Evolutionary conservation across 192 early-diverging fungal genomes (phyloP).

Genomic region (Coemansia sp.): DNA sequence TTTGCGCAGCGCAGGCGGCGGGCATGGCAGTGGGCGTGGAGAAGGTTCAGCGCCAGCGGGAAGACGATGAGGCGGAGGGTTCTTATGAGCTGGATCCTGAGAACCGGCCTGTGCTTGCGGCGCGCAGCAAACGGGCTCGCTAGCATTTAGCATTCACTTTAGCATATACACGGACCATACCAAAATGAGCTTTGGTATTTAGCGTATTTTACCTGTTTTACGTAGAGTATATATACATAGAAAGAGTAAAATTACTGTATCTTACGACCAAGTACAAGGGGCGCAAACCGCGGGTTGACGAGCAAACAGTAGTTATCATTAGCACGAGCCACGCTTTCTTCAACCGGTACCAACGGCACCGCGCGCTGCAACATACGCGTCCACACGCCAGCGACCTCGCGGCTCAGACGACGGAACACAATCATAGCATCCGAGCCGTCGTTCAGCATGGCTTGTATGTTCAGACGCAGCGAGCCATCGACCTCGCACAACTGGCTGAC

Average conservation of each 20-base stretch:
- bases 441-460: conserved; percentile 24
- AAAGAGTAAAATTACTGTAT: background rate
- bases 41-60: conserved; percentile 16
- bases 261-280: conserved; percentile 15
- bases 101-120: conserved; percentile 9
- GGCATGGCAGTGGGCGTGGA: background rate
- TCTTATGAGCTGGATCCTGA: background rate
- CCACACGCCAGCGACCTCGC: conserved; percentile 37
- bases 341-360: conserved; percentile 22
- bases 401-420: conserved; percentile 21
- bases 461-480: conserved; percentile 27
- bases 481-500: conserved; percentile 30
- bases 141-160: background rate
- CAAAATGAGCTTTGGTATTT: too few relatives aligned
- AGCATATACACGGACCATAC: too few relatives aligned
- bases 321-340: conserved; percentile 10
- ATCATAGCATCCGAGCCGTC: conserved; percentile 16
- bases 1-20: conserved; percentile 25
- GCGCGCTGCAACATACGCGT: conserved; percentile 34
- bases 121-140: conserved; percentile 22
- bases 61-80: conserved; percentile 14
- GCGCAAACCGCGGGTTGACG: conserved; percentile 33
- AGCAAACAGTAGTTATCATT: conserved; percentile 30
- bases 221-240: background rate
- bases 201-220: too few relatives aligned